Percentiles rank a stretch among this genome's conserved stretches.
phyloP scores from a whole-genome alignment of 495 filamentous ascomycete genomes.

The Neurospora africana region DNA sequence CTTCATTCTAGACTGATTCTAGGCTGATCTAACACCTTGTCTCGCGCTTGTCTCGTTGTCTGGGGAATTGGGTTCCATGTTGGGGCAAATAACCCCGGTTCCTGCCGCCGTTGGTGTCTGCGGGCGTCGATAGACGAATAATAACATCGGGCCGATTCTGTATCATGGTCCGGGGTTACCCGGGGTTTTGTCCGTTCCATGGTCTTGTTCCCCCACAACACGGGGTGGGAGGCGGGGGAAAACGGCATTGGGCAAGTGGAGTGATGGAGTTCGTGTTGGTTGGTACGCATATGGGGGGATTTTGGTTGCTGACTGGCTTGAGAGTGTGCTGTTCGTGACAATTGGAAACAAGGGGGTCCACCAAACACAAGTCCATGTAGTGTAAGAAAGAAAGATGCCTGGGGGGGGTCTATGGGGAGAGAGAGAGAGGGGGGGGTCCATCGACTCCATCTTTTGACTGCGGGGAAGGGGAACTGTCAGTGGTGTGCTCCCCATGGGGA shows the following conservation, averaged over 20 bases:
- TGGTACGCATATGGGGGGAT: not conserved
- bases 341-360: too few species aligned
- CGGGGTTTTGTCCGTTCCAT: not conserved
- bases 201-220: not conserved
- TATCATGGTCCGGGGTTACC: not conserved
- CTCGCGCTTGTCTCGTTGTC: not conserved
- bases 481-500: not conserved
- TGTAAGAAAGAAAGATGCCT: not conserved
- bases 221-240: not conserved
- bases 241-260: not conserved
- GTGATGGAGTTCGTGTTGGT: not conserved
- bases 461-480: not conserved
- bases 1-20: not conserved
- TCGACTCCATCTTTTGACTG: not conserved
- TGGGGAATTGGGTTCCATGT: not conserved
- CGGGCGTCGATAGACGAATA: not conserved
- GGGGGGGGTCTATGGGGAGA: too few species aligned
- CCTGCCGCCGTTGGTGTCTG: not conserved
- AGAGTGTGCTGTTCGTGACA: not conserved
- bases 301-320: not conserved
- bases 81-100: not conserved
- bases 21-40: not conserved
- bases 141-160: not conserved
- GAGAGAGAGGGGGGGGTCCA: not conserved
- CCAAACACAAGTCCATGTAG: not conserved